Percentiles rank a stretch among this genome's conserved stretches.
These are phyloP conservation scores for Colletotrichum higginsianum DNA, from an alignment of 2,329 filamentous ascomycete genomes.

Conservation along the genomic window DNA sequence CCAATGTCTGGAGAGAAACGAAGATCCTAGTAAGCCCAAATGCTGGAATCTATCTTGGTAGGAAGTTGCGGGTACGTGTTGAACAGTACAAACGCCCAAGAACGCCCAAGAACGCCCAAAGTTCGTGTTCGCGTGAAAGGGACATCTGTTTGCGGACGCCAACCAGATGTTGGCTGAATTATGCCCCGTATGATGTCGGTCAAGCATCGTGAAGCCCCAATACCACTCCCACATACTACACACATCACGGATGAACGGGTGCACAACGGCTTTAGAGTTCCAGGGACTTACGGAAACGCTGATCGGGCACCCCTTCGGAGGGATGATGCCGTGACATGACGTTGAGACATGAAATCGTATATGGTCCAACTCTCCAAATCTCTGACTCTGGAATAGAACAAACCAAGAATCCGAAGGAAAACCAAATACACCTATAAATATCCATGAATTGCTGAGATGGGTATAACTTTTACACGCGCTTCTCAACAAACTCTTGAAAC, in stretches of 20 bases:
- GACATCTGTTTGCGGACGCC: not conserved
- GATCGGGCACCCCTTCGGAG: not conserved
- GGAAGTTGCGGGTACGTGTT: not conserved
- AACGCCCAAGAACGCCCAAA: not conserved
- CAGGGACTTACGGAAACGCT: not conserved
- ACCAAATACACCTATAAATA: not conserved
- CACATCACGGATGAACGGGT: not conserved
- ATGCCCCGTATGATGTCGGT: not conserved
- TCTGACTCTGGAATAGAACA: not conserved
- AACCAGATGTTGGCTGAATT: not conserved
- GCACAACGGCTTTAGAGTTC: not conserved
- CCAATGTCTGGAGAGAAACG: not conserved
- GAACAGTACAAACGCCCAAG: conserved; percentile 10
- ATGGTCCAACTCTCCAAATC: not conserved
- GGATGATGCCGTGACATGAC: not conserved
- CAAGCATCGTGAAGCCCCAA: not conserved
- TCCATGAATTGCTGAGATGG: no score
- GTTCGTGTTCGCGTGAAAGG: not conserved
- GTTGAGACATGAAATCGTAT: not conserved
- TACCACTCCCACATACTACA: not conserved
- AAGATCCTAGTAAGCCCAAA: no score
- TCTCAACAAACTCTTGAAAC: not conserved
- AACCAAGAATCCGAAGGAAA: not conserved
- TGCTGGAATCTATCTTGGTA: not conserved
- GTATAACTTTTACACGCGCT: not conserved